phyloP scores from a whole-genome alignment of 2,329 filamentous ascomycete species.

The Tolypocladium capitatum region DNA sequence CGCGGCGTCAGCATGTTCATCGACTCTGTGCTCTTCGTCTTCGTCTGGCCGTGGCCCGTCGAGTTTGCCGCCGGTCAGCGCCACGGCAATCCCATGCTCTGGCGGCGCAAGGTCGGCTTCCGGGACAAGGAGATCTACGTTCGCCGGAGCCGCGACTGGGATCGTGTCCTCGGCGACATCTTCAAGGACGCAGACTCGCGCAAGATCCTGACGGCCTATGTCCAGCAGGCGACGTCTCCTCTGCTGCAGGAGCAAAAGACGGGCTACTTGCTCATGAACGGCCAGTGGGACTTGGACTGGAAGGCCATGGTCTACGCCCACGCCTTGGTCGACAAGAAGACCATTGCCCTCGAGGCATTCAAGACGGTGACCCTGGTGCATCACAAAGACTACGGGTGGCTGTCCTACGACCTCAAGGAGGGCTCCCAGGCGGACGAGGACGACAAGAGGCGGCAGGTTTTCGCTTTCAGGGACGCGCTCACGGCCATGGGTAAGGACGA shows the following conservation, averaged over 20 bases:
- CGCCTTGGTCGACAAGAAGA: constrained; percentile 50
- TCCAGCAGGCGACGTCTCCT: constrained; percentile 57
- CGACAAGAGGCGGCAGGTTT: constrained; percentile 57
- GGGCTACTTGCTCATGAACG: constrained; percentile 74
- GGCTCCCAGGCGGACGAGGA: constrained; percentile 42
- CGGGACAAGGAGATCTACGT: constrained; percentile 70
- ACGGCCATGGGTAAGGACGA: constrained; percentile 69
- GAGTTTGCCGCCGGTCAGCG: constrained; percentile 53
- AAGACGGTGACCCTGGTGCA: constrained; percentile 57
- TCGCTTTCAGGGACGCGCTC: constrained; percentile 67
- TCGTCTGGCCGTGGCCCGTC: constrained; percentile 61
- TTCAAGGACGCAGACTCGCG: constrained; percentile 36
- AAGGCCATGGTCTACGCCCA: constrained; percentile 64
- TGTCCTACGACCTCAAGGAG: constrained; percentile 43
- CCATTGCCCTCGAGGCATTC: constrained; percentile 51
- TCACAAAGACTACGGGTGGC: constrained; percentile 56
- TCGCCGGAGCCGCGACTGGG: constrained; percentile 63
- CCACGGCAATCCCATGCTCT: constrained; percentile 50
- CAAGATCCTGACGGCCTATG: constrained; percentile 45
- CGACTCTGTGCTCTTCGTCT: constrained; percentile 57
- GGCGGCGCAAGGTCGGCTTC: constrained; percentile 68
- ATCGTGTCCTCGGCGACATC: constrained; percentile 41
- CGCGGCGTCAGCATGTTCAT: constrained; percentile 55
- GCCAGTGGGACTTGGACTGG: constrained; percentile 82
- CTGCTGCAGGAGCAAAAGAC: constrained; percentile 62